Base-by-base conservation (phyloP, 2,329 filamentous ascomycete species). In the Beauveria medogensis region DNA sequence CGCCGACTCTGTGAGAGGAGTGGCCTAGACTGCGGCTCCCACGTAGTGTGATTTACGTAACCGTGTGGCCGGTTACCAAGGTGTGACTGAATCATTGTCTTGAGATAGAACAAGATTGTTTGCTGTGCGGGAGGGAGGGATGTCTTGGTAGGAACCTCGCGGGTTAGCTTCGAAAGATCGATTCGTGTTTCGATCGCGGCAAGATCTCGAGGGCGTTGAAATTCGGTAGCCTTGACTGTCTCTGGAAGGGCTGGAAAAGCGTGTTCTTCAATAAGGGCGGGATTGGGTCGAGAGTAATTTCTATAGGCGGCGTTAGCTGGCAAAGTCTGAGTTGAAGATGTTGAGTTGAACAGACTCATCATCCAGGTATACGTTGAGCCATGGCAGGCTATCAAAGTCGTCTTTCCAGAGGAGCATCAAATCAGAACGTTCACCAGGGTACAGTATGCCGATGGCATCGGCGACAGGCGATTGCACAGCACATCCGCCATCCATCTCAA, bases 41-140 rank as follows among this genome's bases (percentile, higher is more conserved):
- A 70, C 0, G 61, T 59, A 0, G 68, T 70, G 55, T 67, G 65
- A 46, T 70, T 70, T 26, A 70, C 58, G n/a, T 66, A 69, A 2
- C 68, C 68, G 14, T 67, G 37, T 1, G 68, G 68, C 24, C 55
- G 63, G 53, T 70, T 68, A 6, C 62, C 64, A 10, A 64, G 59
- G 5, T 66, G 62, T 1, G 68, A 43, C 56, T 66, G 26, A 20
- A 64, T 65, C 51, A 68, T 65, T 12, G 65, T 69, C 40, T 67
- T 67, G 20, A 69, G 43, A 43, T 69, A 69, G 5, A 69, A 50
- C 5, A 69, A 34, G 1, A 69, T 52, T 0, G 66, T 69, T n/a
- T 68, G 59, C 18, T 67, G 57, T 0, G 66, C 64, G 5, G 52
- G 62, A 6, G 56, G 37, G 2, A 64, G 50, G 3, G 53, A 18